phyloP scores from a whole-genome alignment of 1,139 yeast species.

The Diutina sp. region DNA sequence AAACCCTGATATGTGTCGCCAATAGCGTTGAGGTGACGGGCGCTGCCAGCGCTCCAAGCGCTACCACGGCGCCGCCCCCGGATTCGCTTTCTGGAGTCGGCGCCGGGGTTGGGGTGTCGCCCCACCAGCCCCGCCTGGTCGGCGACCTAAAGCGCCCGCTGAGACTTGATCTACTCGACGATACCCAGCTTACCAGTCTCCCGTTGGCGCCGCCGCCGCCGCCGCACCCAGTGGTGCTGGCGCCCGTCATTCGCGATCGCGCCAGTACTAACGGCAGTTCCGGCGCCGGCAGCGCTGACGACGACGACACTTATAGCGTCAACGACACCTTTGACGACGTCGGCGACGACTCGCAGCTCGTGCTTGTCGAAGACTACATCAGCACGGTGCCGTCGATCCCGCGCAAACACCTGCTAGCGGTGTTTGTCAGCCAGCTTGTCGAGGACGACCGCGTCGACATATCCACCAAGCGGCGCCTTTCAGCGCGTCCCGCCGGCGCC shows the following conservation, averaged over 20 bases:
- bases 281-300: neutral
- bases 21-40: neutral
- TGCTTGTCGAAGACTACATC: neutral
- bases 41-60: too few species aligned
- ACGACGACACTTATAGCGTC: neutral
- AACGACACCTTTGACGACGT: neutral
- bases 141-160: neutral
- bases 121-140: neutral
- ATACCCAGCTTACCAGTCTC: conserved; percentile 1
- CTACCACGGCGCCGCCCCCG: neutral
- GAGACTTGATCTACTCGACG: neutral
- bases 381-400: neutral
- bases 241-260: neutral
- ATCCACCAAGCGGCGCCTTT: neutral
- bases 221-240: neutral
- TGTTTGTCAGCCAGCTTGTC: neutral
- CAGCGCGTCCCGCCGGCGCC: neutral
- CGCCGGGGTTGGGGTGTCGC: neutral
- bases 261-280: neutral
- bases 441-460: neutral
- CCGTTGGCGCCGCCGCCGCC: conserved; percentile 2
- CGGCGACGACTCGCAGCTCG: neutral
- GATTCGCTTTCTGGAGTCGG: neutral
- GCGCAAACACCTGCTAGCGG: neutral
- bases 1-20: neutral